These are phyloP conservation scores for Xerocomellus dryophilus DNA, from an alignment of 768 basidiomycete genomes.

Conservation along the genomic window DNA sequence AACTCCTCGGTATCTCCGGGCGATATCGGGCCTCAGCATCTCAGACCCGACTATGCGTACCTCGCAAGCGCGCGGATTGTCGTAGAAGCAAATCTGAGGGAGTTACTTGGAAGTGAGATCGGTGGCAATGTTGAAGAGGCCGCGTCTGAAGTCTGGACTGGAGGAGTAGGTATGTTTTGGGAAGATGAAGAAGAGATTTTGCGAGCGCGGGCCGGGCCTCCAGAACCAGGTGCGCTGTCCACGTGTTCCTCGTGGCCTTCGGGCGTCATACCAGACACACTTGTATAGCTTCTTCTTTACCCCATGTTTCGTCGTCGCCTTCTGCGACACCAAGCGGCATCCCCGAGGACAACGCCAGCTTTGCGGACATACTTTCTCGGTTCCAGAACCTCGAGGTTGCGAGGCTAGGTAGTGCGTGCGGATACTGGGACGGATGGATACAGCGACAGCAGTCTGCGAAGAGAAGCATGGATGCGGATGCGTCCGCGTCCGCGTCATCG, in stretches of 20 bases:
- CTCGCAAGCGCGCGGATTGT: conserved; percentile 49
- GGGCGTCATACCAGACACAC: neutral
- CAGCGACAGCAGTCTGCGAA: conserved; percentile 2
- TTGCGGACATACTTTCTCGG: conserved; percentile 24
- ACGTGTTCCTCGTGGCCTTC: neutral
- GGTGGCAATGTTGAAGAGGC: neutral
- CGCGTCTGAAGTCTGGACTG: neutral
- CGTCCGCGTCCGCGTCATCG: neutral
- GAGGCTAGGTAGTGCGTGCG: conserved; percentile 41
- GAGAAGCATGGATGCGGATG: neutral
- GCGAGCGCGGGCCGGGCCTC: neutral
- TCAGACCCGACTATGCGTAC: conserved; percentile 49
- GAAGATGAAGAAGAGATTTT: conserved; percentile 26
- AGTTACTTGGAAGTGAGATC: conserved; percentile 26
- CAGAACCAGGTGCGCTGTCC: conserved; percentile 4
- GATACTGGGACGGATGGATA: conserved; percentile 37
- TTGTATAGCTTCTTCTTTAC: neutral
- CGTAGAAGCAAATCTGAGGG: conserved; percentile 50
- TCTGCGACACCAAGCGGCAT: neutral
- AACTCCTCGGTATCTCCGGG: conserved; percentile 17
- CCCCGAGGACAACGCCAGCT: neutral
- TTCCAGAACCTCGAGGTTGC: conserved; percentile 36
- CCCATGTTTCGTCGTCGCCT: neutral
- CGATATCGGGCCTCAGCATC: conserved; percentile 28
- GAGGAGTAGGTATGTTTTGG: conserved; percentile 24